Evolutionary conservation across 1,284 basidiomycete species (phyloP), one percentile per base, ranked within the genome.

Genomic region (Naganishia liquefaciens): DNA sequence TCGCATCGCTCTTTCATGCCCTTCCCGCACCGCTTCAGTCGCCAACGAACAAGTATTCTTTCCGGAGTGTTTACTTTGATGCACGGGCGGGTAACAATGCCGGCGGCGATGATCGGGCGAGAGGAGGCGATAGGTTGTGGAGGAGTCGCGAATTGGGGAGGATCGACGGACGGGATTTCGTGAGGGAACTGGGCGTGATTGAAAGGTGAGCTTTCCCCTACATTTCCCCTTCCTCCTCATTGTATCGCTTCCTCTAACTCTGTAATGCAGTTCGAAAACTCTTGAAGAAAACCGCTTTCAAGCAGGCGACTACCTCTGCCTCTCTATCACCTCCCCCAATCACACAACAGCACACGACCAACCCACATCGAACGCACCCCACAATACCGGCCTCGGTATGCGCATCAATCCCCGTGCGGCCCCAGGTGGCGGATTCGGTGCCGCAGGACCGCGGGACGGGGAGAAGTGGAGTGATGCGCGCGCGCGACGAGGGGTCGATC

Each of bases 221-320:
- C 47, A 15, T 46, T 39, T 42, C 23, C 11, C 19, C 30, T 33
- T 33, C 17, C 17, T 3, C 23, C 15, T 17, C 28, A 9, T 33
- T n/a, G 39, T 17, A 17, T 52, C 2, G 23, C 53, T n/a, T n/a
- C n/a, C n/a, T n/a, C n/a, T 54, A 3, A 25, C 19, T 54, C 25
- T n/a, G 37, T 11, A 17, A 17, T 11, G 42, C 5, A 60, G 57
- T 37, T 46, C 57, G 27, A 60, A 60, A 33, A 60, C 57, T 7
- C 30, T 60, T 3, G 57, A 60, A 40, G 57, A 60, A 33, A 33
- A 39, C 23, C 46, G 46, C 5, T 60, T 39, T 46, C 30, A 23
- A 13, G 30, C 57, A 40, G 57, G 57, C 46, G 47, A 49, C 33
- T 60, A 60, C 46, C 57, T 60, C 21, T 60, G 57, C 46, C 33